Percentiles rank a stretch among this genome's conserved stretches.
phyloP scores from a whole-genome alignment of 1,139 yeast genomes.

The Debaryomyces sp. region DNA sequence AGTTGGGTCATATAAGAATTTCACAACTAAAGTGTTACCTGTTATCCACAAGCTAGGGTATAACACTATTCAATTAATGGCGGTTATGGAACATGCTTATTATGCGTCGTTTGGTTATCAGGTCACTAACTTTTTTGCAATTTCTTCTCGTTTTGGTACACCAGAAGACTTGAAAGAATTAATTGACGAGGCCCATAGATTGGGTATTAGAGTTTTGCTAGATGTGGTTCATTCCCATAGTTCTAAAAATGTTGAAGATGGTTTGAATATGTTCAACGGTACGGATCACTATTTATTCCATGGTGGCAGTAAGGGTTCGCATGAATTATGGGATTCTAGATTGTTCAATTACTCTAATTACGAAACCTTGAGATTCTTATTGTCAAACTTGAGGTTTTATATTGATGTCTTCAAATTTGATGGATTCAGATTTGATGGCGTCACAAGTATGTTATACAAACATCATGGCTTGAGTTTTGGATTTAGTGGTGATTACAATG shows the following conservation, averaged over 20 bases:
- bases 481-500: constrained; percentile 91
- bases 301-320: constrained; percentile 80
- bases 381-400: constrained; percentile 86
- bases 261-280: constrained; percentile 91
- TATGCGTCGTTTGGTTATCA: constrained; percentile 98
- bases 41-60: constrained; percentile 82
- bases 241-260: constrained; percentile 91
- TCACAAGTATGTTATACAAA: constrained; percentile 85
- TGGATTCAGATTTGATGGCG: constrained; percentile 97
- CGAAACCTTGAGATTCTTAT: constrained; percentile 84
- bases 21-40: constrained; percentile 81
- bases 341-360: constrained; percentile 88
- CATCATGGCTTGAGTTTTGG: constrained; percentile 93
- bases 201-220: constrained; percentile 83
- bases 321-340: constrained; percentile 94
- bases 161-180: constrained; percentile 93
- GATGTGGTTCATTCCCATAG: constrained; percentile 98
- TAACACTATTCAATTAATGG: constrained; percentile 94
- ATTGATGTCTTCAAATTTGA: constrained; percentile 85
- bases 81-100: constrained; percentile 98
- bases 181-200: constrained; percentile 86
- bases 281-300: constrained; percentile 96
- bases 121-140: constrained; percentile 88
- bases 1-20: constrained; percentile 83
- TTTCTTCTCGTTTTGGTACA: constrained; percentile 86